Evolutionary conservation across 257 asterid species (phyloP).

Genomic region (Solanum sejunctum): DNA sequence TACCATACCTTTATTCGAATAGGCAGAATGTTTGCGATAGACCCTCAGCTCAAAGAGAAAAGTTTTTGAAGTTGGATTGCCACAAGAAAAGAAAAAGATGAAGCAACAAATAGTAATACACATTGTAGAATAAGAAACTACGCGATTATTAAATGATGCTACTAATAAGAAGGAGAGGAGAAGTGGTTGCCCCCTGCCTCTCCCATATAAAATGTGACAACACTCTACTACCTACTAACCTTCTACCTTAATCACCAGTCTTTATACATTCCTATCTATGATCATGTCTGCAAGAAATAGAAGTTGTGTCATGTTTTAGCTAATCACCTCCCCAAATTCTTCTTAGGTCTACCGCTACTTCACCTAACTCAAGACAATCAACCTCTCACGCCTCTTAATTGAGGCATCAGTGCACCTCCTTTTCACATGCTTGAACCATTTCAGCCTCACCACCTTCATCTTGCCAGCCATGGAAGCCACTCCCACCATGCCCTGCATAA

Average conservation of each 20-base stretch:
- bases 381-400: neutral
- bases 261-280: neutral
- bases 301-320: neutral
- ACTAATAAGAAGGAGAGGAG: neutral
- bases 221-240: neutral
- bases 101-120: neutral
- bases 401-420: neutral
- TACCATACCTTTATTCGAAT: neutral
- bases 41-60: neutral
- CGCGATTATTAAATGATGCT: neutral
- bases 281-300: neutral
- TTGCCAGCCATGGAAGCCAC: neutral
- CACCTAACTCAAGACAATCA: neutral
- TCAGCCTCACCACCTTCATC: neutral
- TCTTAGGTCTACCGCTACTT: neutral
- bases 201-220: neutral
- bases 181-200: neutral
- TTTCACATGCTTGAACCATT: neutral
- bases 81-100: neutral
- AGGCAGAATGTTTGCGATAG: neutral
- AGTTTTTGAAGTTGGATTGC: neutral
- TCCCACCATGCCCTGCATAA: neutral
- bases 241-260: neutral
- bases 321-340: neutral
- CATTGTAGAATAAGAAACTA: neutral